Evolutionary conservation across 2,329 filamentous ascomycete genomes (phyloP).

Genomic region (Fusarium sp.): DNA sequence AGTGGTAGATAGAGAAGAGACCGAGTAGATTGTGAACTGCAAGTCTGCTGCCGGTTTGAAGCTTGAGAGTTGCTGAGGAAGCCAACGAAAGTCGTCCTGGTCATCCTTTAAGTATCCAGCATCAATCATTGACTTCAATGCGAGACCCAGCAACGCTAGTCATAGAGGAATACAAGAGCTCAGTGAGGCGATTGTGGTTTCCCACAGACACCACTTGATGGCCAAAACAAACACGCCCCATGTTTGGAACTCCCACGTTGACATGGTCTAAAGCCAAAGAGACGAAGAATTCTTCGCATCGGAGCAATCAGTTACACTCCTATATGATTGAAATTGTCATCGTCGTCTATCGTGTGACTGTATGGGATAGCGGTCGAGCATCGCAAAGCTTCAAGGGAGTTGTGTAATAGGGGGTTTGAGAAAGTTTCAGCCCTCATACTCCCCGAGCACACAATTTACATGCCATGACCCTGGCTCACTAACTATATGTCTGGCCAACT

Average conservation of each 20-base stretch:
- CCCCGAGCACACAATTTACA: neutral
- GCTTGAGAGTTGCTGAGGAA: too few species aligned
- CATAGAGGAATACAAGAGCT: too few species aligned
- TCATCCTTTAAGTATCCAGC: too few species aligned
- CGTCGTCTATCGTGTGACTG: neutral
- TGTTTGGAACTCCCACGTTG: neutral
- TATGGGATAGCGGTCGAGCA: neutral
- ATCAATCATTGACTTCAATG: too few species aligned
- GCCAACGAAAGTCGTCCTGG: too few species aligned
- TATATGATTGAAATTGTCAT: conserved; percentile 8
- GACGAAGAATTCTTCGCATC: neutral
- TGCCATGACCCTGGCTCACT: neutral
- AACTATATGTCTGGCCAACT: neutral
- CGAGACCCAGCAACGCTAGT: too few species aligned
- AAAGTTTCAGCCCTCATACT: conserved; percentile 9
- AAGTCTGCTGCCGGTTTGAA: too few species aligned
- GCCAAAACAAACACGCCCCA: neutral
- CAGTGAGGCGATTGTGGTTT: too few species aligned
- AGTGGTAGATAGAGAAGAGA: too few species aligned
- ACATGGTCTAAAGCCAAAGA: neutral
- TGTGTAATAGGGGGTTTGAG: neutral
- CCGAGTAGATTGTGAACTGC: too few species aligned
- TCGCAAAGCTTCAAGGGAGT: neutral
- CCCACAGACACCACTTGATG: too few species aligned
- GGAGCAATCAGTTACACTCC: neutral